phyloP scores from a whole-genome alignment of 345 rosid genomes.

The Euphorbia peplus region DNA sequence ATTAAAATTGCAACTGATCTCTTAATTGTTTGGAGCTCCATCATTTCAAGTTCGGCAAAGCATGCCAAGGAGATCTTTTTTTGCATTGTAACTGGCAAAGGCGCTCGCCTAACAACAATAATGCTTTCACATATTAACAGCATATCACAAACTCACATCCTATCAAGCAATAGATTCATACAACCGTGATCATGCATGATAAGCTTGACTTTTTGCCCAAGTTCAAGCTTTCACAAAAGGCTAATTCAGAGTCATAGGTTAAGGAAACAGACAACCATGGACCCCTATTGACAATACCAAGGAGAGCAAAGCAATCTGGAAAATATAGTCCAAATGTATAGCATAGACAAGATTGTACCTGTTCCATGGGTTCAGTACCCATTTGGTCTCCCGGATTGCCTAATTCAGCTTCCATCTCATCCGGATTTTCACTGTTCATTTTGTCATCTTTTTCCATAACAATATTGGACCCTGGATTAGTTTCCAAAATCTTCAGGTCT shows the following conservation, averaged over 20 bases:
- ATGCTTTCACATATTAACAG: background rate
- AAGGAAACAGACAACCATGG: background rate
- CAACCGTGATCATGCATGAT: background rate
- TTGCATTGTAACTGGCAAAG: background rate
- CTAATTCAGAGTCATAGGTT: background rate
- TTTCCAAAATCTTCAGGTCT: conserved; percentile 56
- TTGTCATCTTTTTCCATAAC: conserved; percentile 43
- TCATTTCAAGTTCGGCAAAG: too few relatives aligned
- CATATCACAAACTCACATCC: background rate
- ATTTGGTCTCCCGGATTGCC: conserved; percentile 30
- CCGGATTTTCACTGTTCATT: conserved; percentile 31
- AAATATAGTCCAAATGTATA: background rate
- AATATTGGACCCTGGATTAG: conserved; percentile 25
- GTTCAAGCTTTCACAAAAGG: background rate
- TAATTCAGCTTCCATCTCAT: conserved; percentile 21
- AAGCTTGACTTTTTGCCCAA: background rate
- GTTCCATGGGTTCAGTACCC: conserved; percentile 63
- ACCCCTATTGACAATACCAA: background rate
- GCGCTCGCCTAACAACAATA: background rate
- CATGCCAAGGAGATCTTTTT: too few relatives aligned
- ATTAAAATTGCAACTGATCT: too few relatives aligned
- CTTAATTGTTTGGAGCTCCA: too few relatives aligned
- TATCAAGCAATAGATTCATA: too few relatives aligned
- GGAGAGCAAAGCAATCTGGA: background rate
- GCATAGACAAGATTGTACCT: conserved; percentile 32